Base-by-base conservation (phyloP, 495 filamentous ascomycete species). In the Neurospora sp. region DNA sequence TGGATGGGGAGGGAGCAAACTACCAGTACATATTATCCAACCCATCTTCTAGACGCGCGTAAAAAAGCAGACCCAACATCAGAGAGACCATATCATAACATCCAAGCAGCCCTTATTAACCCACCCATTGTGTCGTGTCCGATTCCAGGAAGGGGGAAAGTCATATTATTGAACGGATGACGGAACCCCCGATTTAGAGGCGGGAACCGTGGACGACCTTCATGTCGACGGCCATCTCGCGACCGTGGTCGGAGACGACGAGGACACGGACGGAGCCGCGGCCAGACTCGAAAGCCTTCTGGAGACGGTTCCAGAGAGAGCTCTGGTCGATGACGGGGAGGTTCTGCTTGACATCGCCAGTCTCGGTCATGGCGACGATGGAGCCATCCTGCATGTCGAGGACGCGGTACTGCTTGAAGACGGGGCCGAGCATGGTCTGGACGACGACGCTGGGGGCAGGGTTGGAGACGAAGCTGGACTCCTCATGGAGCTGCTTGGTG, bases 321-420 rank as follows among this genome's bases (percentile, higher is more conserved):
- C 92, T 94, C 89, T 99, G 96, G 85, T 96, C 92, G 78, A 98
- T 90, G 82, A 98, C 93, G 70, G 92, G 89, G 59, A 99, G 88
- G 77, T 90, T 90, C 86, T 97, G 96, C 92, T 98, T 98, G 89
- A 99, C 94, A 83, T 98, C 96, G 78, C 96, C 96, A 34, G 83
- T 85, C 83, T 87, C 84, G 77, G 85, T 85, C 83, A 86, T 85
- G 80, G 84, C 84, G 71, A 85, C 83, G 78, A 86, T 81, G 82
- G 85, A 84, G 79, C 92, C 92, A 74, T 97, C 93, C 84, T 93
- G 93, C 85, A 99, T 91, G 86, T 99, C 96, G 45, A 99, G 92
- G 81, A 99, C 94, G 83, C 96, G 94, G 91, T 99, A 99, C 88
- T 97, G 97, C 92, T 98, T 98, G 94, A 97, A 98, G 87, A 99